Base-by-base conservation (phyloP, 2,329 filamentous ascomycete species). In the Xylaria sp. region DNA sequence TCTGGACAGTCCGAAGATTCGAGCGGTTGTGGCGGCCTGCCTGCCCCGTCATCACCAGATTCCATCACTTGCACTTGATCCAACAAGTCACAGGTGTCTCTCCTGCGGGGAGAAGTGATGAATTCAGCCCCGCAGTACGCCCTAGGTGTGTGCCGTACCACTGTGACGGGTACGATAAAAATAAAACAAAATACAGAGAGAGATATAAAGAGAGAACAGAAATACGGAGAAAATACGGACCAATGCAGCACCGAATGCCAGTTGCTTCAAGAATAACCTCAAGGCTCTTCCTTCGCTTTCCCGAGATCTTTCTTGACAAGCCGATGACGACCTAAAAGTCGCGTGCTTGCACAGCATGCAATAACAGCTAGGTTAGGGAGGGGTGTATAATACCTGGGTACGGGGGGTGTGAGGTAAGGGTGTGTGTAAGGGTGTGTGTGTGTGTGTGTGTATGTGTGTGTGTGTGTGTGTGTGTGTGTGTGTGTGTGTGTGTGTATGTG, bases 11-110 rank as follows among this genome's bases (percentile, higher is more conserved):
- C 10, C 32, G 4, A 27, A 5, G 48, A 51, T 23, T 44, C 54
- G 27, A 55, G 54, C 40, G 57, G 50, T 18, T 42, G 57, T 59
- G 67, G 68, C 58, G 35, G 58, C 58, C 21, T 58, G 58, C 61
- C 65, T 58, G 65, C 68, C 54, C 60, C 37, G 23, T 70, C 67
- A 51, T 68, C 68, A 29, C 54, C 67, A 32, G 68, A 69, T 61
- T 72, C 69, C 69, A 70, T 70, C 54, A 54, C 60, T 60, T 35
- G 16, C 54, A 54, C 60, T 60, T 35, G 16, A 12, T 18, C 9
- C 23, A 27, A 37, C 32, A 53, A 18, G 18, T 54, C 29, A 18
- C 29, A 18, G 18, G 4, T 42, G 4, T 63, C 21, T 40, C 47
- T 44, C 69, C 68, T 69, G 21, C 23, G 4, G 54, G n/a, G 23